Evolutionary conservation across 1,139 yeast genomes (phyloP).

Genomic region (Saccharomyces hybrid): DNA sequence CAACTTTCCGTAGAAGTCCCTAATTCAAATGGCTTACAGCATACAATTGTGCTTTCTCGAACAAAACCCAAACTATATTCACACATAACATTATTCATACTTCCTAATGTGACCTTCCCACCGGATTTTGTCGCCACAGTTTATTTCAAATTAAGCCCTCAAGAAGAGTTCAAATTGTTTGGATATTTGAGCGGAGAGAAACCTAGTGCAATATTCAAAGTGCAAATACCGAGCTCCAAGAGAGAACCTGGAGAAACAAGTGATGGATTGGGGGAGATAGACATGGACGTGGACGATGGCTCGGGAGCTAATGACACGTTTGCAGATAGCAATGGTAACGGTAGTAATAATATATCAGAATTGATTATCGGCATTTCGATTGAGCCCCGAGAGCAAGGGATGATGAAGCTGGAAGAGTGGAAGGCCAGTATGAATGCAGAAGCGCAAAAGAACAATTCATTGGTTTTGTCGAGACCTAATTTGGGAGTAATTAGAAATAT

Average conservation of each 20-base stretch:
- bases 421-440: conserved; percentile 6
- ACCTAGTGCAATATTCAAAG: conserved; percentile 86
- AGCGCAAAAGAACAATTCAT: conserved; percentile 19
- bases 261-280: conserved; percentile 36
- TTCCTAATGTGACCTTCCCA: conserved; percentile 64
- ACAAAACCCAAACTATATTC: conserved; percentile 37
- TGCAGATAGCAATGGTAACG: conserved; percentile 21
- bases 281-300: conserved; percentile 35
- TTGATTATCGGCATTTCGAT: conserved; percentile 80
- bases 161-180: conserved; percentile 64
- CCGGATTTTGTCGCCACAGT: conserved; percentile 71
- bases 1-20: conserved; percentile 33
- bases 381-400: conserved; percentile 48
- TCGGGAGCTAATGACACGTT: conserved; percentile 25
- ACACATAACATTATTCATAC: conserved; percentile 65
- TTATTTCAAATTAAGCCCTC: conserved; percentile 72
- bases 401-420: conserved; percentile 28
- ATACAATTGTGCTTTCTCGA: conserved; percentile 30
- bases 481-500: conserved; percentile 18
- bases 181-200: conserved; percentile 69
- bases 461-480: conserved; percentile 26
- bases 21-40: conserved; percentile 33
- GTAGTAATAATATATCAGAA: conserved; percentile 23
- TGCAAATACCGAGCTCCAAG: conserved; percentile 41
- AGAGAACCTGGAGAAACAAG: conserved; percentile 18